Evolutionary conservation across 768 basidiomycete genomes (phyloP).

Genomic region (Porphyrellus cyaneotinctus): DNA sequence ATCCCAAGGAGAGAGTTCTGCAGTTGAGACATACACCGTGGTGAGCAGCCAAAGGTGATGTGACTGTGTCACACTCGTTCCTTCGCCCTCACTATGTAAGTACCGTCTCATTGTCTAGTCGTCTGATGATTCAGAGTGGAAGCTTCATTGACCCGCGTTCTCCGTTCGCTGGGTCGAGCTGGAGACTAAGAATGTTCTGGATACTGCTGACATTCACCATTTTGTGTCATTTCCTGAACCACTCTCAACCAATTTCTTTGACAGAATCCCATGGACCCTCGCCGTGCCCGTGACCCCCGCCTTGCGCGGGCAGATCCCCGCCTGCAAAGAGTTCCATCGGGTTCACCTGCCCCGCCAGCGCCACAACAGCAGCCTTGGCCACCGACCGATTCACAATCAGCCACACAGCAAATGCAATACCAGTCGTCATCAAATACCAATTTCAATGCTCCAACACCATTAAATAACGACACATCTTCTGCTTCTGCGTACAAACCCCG

Average conservation of each 20-base stretch:
- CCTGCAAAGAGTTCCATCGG: slow-evolving; percentile 46
- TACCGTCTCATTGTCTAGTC: slow-evolving; percentile 2
- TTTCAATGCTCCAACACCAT: neutral
- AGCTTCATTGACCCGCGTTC: slow-evolving; percentile 65
- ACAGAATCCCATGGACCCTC: slow-evolving; percentile 61
- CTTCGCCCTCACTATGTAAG: slow-evolving; percentile 18
- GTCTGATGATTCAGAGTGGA: slow-evolving; percentile 93
- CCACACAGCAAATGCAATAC: slow-evolving; percentile 17
- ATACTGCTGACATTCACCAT: slow-evolving; percentile 79
- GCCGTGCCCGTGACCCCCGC: slow-evolving; percentile 77
- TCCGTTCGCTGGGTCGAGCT: slow-evolving; percentile 53
- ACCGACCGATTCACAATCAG: slow-evolving; percentile 7
- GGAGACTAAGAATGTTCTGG: slow-evolving; percentile 83
- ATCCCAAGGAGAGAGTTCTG: neutral
- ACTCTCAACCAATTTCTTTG: slow-evolving; percentile 11
- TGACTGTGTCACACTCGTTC: slow-evolving; percentile 18
- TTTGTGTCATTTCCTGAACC: slow-evolving; percentile 15
- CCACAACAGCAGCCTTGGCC: slow-evolving; percentile 27
- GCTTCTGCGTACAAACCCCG: slow-evolving; percentile 51
- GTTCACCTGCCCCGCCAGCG: slow-evolving; percentile 32
- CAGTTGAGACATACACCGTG: slow-evolving; percentile 9
- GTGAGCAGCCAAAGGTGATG: neutral
- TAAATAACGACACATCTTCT: slow-evolving; percentile 8
- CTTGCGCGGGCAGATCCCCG: slow-evolving; percentile 69
- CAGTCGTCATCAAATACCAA: slow-evolving; percentile 11